These are phyloP conservation scores for Prunus salicina DNA, from an alignment of 306 rosid genomes.

Conservation along the genomic window DNA sequence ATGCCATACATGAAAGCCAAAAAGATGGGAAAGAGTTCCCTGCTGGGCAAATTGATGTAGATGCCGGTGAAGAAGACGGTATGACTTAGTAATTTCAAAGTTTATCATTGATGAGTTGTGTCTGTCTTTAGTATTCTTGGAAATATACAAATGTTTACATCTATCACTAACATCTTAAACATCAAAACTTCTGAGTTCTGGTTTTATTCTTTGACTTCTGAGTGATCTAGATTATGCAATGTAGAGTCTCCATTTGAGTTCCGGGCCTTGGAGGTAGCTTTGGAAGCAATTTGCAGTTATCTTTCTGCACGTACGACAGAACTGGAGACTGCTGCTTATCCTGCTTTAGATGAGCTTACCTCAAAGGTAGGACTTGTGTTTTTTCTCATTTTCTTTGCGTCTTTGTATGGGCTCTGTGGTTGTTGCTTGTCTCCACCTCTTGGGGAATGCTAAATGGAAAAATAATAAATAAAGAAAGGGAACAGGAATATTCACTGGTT, in stretches of 20 bases:
- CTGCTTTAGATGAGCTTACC: slow-evolving; percentile 92
- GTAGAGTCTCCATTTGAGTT: slow-evolving; percentile 96
- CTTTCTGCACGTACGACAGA: slow-evolving; percentile 95
- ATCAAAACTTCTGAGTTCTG: slow-evolving; percentile 4
- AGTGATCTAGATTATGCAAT: slow-evolving; percentile 40
- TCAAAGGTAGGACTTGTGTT: slow-evolving; percentile 56
- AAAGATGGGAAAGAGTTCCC: slow-evolving; percentile 40
- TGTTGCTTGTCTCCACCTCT: not conserved
- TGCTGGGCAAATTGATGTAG: slow-evolving; percentile 50
- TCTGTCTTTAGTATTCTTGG: not conserved
- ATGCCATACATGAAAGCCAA: slow-evolving; percentile 11
- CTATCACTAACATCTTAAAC: not conserved
- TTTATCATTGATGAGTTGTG: not conserved
- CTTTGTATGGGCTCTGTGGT: not conserved
- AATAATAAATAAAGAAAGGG: not conserved
- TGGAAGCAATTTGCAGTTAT: slow-evolving; percentile 94
- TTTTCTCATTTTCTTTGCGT: slow-evolving; percentile 14
- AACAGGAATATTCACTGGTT: not conserved
- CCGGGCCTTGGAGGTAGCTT: slow-evolving; percentile 91
- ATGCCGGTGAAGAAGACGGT: slow-evolving; percentile 86
- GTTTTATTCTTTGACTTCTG: slow-evolving; percentile 22
- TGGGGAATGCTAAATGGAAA: slow-evolving; percentile 2
- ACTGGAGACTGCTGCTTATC: slow-evolving; percentile 91
- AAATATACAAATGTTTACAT: slow-evolving; percentile 16
- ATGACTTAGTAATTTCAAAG: slow-evolving; percentile 21